A percentile compares a stretch with the other conserved stretches of the same genome.
Conservation (phyloP, 352 stramenopile genomes). For the Pythium folliculosum region DNA sequence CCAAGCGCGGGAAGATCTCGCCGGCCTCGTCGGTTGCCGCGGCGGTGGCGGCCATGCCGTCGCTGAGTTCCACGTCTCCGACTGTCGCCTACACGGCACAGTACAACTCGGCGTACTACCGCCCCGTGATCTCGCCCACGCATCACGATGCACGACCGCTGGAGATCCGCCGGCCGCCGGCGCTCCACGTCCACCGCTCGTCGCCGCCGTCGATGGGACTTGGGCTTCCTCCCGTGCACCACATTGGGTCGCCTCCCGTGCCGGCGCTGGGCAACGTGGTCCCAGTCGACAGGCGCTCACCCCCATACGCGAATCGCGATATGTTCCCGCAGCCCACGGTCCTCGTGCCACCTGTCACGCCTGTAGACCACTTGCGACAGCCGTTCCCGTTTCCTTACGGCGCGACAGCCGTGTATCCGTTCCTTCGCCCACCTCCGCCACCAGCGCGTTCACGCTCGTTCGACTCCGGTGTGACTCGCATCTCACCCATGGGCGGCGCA, state of each 20-base stretch:
- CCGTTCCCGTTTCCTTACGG: conserved; percentile 14
- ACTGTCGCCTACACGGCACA: not conserved
- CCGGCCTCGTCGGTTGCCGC: not conserved
- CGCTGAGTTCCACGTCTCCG: not conserved
- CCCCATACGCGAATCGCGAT: not conserved
- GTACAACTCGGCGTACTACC: not conserved
- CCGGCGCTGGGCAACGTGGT: not conserved
- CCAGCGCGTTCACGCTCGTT: conserved; percentile 13
- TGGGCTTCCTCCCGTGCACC: not conserved
- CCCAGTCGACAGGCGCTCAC: not conserved
- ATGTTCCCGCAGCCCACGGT: not conserved
- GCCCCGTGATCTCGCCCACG: not conserved
- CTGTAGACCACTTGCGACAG: not conserved
- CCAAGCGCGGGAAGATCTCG: conserved; percentile 17
- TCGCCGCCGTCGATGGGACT: not conserved
- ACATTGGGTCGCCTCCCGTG: not conserved
- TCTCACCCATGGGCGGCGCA: conserved; percentile 26
- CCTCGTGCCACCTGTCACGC: conserved; percentile 3
- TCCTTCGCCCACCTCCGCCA: conserved; percentile 5
- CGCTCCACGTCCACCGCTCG: conserved; percentile 1
- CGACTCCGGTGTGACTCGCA: conserved; percentile 19
- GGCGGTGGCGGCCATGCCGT: not conserved
- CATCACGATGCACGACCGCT: conserved; percentile 3
- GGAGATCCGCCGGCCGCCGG: conserved; percentile 7
- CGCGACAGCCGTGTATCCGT: conserved; percentile 10